Evolutionary conservation across 148 eudicot species (phyloP).

Genomic region (Euryodendron excelsum): DNA sequence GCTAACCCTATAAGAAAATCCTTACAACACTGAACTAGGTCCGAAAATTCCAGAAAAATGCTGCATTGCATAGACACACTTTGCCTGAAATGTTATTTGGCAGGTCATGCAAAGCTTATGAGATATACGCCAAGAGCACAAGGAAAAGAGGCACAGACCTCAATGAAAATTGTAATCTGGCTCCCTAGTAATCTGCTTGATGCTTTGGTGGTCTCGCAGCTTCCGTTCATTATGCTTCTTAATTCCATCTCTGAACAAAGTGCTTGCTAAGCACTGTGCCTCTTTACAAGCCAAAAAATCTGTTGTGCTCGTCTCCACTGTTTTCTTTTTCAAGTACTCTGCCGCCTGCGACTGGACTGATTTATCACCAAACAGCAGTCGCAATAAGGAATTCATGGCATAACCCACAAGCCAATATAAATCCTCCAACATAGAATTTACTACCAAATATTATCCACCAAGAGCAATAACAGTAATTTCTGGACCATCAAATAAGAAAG

Average conservation of each 20-base stretch:
- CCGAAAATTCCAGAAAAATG: background rate
- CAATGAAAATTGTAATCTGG: conserved; percentile 7
- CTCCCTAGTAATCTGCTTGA: conserved; percentile 14
- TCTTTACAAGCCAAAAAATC: conserved; percentile 19
- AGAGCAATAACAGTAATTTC: background rate
- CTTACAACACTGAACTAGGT: background rate
- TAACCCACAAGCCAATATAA: background rate
- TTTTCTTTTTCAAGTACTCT: conserved; percentile 52
- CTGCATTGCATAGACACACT: too few relatives aligned
- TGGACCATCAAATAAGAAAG: background rate
- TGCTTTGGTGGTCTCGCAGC: conserved; percentile 36
- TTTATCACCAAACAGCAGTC: conserved; percentile 18
- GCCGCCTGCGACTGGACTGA: conserved; percentile 71
- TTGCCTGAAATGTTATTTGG: background rate
- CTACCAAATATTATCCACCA: background rate
- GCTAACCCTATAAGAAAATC: too few relatives aligned
- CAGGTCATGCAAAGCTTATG: background rate
- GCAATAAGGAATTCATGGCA: background rate
- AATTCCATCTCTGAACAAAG: conserved; percentile 65
- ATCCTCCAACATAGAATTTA: background rate
- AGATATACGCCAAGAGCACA: background rate
- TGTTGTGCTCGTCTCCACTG: conserved; percentile 18
- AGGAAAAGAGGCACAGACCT: conserved; percentile 9
- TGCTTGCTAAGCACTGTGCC: conserved; percentile 45
- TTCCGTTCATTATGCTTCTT: conserved; percentile 57